Base-by-base conservation (phyloP, 805 yeast genomes). In the Saccharomycopsis amapae region DNA sequence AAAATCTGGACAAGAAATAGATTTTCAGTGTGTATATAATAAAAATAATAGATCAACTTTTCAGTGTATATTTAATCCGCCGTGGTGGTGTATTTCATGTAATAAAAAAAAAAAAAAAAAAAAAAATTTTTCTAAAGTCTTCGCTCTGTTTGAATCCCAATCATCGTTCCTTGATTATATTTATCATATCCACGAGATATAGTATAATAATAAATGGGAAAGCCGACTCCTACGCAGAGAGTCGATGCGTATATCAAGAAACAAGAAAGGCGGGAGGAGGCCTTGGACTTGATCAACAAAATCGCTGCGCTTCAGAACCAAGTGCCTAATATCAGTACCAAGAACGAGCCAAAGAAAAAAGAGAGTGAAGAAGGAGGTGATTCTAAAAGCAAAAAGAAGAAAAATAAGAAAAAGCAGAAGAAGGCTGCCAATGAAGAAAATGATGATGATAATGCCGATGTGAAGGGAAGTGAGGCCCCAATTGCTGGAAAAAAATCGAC, bases 311-410 rank as follows among this genome's bases (percentile, higher is more conserved):
- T 50, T 5, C 40, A 50, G 26, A 44, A 25, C 22, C 22, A 32
- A 20, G 19, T 32, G 20, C 20, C 42, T 17, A 24, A 6, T 5
- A 13, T 31, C 35, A 31, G 6, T 5, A n/a, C 35, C 22, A 74
- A 54, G 72, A 63, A 25, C 75, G 72, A 37, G 72, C 84, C 52
- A 85, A 85, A 59, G 65, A 90, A 42, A 76, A 75, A 95, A 48
- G 81, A 75, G 1, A 76, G 74, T 58, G 87, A 79, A 2, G 75
- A 72, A 55, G 80, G 75, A 24, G 83, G 88, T 88, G 69, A 69
- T n/a, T n/a, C n/a, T n/a, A n/a, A 30, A 69, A 66, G 34, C 60
- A 61, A 30, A 60, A 63, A 42, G 49, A 55, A 35, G 68, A 65
- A 41, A 57, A 54, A 33, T 44, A 45, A 31, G 22, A 38, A 28